Percentiles rank a stretch among this genome's conserved stretches.
phyloP scores from a whole-genome alignment of 2,329 filamentous ascomycete genomes.

The Ophiostoma ulmi region DNA sequence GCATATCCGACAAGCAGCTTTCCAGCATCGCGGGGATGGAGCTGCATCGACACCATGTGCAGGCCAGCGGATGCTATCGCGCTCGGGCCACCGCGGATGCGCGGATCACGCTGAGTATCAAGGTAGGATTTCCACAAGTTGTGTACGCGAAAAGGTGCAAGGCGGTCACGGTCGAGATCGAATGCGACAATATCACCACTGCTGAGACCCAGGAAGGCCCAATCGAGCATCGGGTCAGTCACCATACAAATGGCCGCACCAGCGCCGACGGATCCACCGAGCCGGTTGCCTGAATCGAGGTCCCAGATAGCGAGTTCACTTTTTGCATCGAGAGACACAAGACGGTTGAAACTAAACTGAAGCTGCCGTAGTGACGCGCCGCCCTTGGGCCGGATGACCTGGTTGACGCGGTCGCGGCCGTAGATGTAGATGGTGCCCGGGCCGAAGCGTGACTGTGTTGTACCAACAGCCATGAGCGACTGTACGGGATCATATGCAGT shows the following conservation, averaged over 20 bases:
- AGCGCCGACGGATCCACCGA: constrained; percentile 68
- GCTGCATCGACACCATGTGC: constrained; percentile 68
- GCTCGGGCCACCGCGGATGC: background rate
- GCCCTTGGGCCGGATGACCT: constrained; percentile 64
- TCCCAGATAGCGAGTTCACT: constrained; percentile 85
- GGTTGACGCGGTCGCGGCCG: constrained; percentile 74
- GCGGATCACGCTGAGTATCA: background rate
- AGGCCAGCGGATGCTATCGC: constrained; percentile 31
- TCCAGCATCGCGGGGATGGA: constrained; percentile 90
- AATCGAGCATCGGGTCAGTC: constrained; percentile 88
- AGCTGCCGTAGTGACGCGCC: constrained; percentile 70
- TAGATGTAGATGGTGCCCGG: constrained; percentile 84
- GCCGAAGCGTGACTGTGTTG: constrained; percentile 79
- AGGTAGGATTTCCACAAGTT: constrained; percentile 66
- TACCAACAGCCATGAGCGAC: constrained; percentile 86
- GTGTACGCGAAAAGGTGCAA: constrained; percentile 73
- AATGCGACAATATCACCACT: constrained; percentile 87
- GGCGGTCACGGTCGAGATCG: constrained; percentile 74
- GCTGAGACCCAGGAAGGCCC: constrained; percentile 78
- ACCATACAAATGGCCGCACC: constrained; percentile 68
- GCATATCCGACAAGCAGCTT: constrained; percentile 87
- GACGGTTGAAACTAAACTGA: constrained; percentile 79
- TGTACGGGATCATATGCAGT: constrained; percentile 84
- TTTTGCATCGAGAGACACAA: constrained; percentile 77
- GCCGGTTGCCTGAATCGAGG: constrained; percentile 60